phyloP scores from a whole-genome alignment of 1,284 basidiomycete genomes.

The Boletellus deceptivus region DNA sequence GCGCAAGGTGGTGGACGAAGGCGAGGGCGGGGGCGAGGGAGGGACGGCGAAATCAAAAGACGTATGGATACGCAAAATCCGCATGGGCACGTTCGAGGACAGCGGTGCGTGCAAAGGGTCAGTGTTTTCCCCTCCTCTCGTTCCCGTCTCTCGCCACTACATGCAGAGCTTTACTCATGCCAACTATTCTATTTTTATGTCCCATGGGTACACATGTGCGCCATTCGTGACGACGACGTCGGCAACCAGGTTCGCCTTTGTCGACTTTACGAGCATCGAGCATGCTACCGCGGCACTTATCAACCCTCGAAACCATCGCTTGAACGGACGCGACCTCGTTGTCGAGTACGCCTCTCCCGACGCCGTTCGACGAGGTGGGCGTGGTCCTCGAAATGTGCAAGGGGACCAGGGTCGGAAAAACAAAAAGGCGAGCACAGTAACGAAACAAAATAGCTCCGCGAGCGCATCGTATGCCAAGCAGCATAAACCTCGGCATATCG shows the following conservation, averaged over 20 bases:
- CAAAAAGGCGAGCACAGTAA: constrained; percentile 2
- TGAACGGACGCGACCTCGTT: constrained; percentile 82
- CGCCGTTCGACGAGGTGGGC: constrained; percentile 71
- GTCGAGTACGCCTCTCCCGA: constrained; percentile 89
- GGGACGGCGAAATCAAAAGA: constrained; percentile 35
- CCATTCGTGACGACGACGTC: not conserved
- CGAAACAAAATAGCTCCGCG: constrained; percentile 2
- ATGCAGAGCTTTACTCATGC: constrained; percentile 18
- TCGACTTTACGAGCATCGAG: constrained; percentile 82
- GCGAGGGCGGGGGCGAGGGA: not conserved
- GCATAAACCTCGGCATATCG: not conserved
- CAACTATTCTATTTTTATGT: constrained; percentile 3
- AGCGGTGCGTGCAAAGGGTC: constrained; percentile 94
- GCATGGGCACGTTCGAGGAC: constrained; percentile 96
- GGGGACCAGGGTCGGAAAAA: constrained; percentile 17
- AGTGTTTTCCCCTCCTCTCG: constrained; percentile 6
- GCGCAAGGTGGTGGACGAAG: constrained; percentile 12
- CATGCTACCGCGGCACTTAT: constrained; percentile 82
- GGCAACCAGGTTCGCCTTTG: constrained; percentile 82
- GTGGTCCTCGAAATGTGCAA: constrained; percentile 26
- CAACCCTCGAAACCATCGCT: constrained; percentile 80
- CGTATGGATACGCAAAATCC: constrained; percentile 82
- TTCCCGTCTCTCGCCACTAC: not conserved
- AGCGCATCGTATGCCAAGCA: constrained; percentile 1
- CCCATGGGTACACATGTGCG: not conserved